Evolutionary conservation across 78 protist genomes (phyloP).

Genomic region (Emiliania huxleyi): DNA sequence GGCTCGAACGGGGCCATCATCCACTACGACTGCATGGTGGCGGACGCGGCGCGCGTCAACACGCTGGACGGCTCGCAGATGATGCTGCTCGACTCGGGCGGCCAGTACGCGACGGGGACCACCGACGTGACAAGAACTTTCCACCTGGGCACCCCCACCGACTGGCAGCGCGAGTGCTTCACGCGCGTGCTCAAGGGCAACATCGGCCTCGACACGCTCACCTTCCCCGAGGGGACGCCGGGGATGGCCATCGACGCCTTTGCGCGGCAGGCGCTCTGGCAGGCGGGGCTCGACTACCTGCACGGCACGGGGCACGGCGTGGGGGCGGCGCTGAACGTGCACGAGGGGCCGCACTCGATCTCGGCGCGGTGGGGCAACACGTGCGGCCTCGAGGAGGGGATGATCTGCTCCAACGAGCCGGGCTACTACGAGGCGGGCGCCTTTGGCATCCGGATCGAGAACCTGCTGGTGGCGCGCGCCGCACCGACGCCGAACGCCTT

Average conservation of each 20-base stretch:
- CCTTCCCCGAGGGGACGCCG: conserved; percentile 78
- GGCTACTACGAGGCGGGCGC: conserved; percentile 31
- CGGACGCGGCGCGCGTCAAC: background rate
- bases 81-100: conserved; percentile 84
- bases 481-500: conserved; percentile 26
- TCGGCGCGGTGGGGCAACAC: background rate
- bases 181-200: conserved; percentile 88
- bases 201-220: conserved; percentile 63
- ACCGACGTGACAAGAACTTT: conserved; percentile 95
- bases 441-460: conserved; percentile 95
- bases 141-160: conserved; percentile 79
- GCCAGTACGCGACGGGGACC: conserved; percentile 84
- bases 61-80: background rate
- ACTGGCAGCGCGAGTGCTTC: conserved; percentile 61
- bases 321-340: conserved; percentile 88
- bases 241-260: conserved; percentile 45
- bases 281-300: conserved; percentile 50
- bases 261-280: conserved; percentile 48
- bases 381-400: background rate
- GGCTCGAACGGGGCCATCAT: conserved; percentile 89
- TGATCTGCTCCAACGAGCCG: conserved; percentile 13
- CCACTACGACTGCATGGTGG: conserved; percentile 72
- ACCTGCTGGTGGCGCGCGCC: conserved; percentile 40
- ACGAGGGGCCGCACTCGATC: conserved; percentile 79
- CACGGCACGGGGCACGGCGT: conserved; percentile 99